Percentiles rank a stretch among this genome's conserved stretches.
Conservation (phyloP, 2,329 filamentous ascomycete genomes). For the Phyllosticta citrichinensis region DNA sequence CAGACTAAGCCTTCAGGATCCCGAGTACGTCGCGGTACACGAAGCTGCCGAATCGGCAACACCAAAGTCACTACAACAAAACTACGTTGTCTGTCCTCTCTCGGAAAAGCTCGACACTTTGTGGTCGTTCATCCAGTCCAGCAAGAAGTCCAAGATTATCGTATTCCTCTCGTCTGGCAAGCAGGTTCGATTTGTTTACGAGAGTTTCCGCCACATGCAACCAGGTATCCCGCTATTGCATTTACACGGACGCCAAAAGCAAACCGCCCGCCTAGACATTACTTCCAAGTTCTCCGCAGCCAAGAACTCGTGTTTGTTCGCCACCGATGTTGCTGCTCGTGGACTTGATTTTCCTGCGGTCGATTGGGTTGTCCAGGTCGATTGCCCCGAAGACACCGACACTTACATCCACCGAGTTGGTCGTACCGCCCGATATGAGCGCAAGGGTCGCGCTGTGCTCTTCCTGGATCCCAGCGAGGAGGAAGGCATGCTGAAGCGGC, state of each 20-base stretch:
- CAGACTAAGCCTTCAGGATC: slow-evolving; percentile 74
- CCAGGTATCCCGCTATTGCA: slow-evolving; percentile 90
- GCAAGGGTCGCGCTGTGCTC: slow-evolving; percentile 74
- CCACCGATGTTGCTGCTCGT: slow-evolving; percentile 88
- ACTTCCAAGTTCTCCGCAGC: slow-evolving; percentile 72
- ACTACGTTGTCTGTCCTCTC: slow-evolving; percentile 78
- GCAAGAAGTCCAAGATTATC: slow-evolving; percentile 87
- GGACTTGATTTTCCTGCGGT: slow-evolving; percentile 94
- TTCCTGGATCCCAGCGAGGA: slow-evolving; percentile 92
- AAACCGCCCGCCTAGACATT: slow-evolving; percentile 77
- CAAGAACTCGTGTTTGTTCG: slow-evolving; percentile 80
- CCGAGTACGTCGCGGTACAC: slow-evolving; percentile 92
- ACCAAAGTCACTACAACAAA: slow-evolving; percentile 74
- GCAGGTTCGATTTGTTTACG: slow-evolving; percentile 92
- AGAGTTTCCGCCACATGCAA: slow-evolving; percentile 84
- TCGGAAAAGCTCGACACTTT: slow-evolving; percentile 84
- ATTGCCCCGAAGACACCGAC: slow-evolving; percentile 91
- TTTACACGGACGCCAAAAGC: slow-evolving; percentile 88
- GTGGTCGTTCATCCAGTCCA: slow-evolving; percentile 84
- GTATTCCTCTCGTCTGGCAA: slow-evolving; percentile 94
- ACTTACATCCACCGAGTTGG: slow-evolving; percentile 97
- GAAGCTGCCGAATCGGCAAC: slow-evolving; percentile 72
- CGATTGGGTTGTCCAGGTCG: slow-evolving; percentile 98
- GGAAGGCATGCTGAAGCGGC: slow-evolving; percentile 72
- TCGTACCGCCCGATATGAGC: slow-evolving; percentile 86